These are phyloP conservation scores for Bertia moriformis DNA, from an alignment of 2,329 filamentous ascomycete species.

Conservation along the genomic window DNA sequence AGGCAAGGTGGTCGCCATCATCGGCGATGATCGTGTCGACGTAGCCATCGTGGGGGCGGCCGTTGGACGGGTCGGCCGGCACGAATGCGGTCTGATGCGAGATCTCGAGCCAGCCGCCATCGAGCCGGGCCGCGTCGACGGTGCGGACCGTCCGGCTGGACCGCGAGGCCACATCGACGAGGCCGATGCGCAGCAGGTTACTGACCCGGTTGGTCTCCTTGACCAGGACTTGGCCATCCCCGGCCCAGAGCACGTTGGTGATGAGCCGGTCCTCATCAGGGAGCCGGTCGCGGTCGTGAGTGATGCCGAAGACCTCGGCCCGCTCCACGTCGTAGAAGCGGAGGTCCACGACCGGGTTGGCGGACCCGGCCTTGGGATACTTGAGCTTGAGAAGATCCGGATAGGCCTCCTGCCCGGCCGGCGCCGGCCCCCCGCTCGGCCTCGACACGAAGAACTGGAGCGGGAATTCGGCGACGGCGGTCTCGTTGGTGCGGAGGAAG, in stretches of 20 bases:
- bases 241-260: constrained; percentile 85
- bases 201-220: constrained; percentile 91
- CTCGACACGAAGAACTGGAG: constrained; percentile 88
- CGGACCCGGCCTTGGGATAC: constrained; percentile 88
- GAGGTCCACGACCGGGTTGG: constrained; percentile 79
- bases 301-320: constrained; percentile 65
- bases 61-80: constrained; percentile 65
- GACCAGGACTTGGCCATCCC: constrained; percentile 58
- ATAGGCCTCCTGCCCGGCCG: constrained; percentile 63
- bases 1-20: constrained; percentile 79
- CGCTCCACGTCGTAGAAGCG: constrained; percentile 76
- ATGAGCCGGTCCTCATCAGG: constrained; percentile 72
- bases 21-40: constrained; percentile 80
- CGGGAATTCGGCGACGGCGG: constrained; percentile 76
- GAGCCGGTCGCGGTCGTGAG: constrained; percentile 66
- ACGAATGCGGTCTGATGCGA: constrained; percentile 75
- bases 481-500: constrained; percentile 88
- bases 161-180: constrained; percentile 64
- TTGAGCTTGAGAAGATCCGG: constrained; percentile 87
- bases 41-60: constrained; percentile 72
- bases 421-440: constrained; percentile 56
- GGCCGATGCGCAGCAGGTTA: constrained; percentile 72
- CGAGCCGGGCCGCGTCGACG: constrained; percentile 64
- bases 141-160: constrained; percentile 69
- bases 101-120: constrained; percentile 95